Percentiles rank a stretch among this genome's conserved stretches.
phyloP scores from a whole-genome alignment of 371 early-diverging fungal genomes.

The Haplosporangium sp. region DNA sequence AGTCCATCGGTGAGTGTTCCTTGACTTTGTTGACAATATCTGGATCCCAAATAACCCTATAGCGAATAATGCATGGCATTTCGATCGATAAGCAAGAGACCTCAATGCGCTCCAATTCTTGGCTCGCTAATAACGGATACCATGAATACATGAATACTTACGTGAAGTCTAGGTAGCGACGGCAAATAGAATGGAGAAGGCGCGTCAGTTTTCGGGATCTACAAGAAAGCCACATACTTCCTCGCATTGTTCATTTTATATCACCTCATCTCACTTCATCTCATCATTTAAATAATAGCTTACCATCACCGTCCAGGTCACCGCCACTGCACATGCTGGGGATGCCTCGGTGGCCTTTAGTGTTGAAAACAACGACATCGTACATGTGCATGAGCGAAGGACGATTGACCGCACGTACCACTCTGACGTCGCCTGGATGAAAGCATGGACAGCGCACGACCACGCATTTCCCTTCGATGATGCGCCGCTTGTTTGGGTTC shows the following conservation, averaged over 20 bases:
- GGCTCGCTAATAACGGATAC: not conserved
- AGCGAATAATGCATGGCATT: not conserved
- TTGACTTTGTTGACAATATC: slow-evolving; percentile 63
- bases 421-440: slow-evolving; percentile 87
- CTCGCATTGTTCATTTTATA: no score
- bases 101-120: not conserved
- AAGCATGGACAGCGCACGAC: slow-evolving; percentile 81
- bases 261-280: not conserved
- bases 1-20: slow-evolving; percentile 71
- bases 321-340: slow-evolving; percentile 87
- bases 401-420: slow-evolving; percentile 74
- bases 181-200: no score
- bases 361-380: slow-evolving; percentile 84
- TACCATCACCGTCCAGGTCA: slow-evolving; percentile 90
- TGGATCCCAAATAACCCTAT: slow-evolving; percentile 76
- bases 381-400: slow-evolving; percentile 65
- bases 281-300: not conserved
- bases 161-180: slow-evolving; percentile 14
- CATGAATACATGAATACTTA: not conserved
- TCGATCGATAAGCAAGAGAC: no score
- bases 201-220: no score
- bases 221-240: no score
- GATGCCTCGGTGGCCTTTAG: slow-evolving; percentile 77
- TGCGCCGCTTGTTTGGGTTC: slow-evolving; percentile 25
- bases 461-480: slow-evolving; percentile 62